These are phyloP conservation scores for Lojkania enalia DNA, from an alignment of 2,329 filamentous ascomycete species.

Conservation along the genomic window DNA sequence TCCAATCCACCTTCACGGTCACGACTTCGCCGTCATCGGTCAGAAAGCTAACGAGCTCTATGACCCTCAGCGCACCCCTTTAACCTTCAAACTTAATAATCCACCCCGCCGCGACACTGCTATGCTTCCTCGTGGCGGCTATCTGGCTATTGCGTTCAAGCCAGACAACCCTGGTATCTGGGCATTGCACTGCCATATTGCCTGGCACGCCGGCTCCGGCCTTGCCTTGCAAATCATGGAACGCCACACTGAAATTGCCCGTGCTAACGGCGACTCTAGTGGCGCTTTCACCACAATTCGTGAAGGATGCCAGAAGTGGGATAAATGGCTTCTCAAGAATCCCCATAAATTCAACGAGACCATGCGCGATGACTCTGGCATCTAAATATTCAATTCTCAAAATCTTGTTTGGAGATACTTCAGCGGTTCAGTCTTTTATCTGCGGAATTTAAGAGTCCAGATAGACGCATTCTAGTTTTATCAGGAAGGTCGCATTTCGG, in stretches of 20 bases:
- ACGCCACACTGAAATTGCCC: constrained; percentile 23
- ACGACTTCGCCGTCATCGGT: constrained; percentile 32
- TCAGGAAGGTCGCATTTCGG: too few species aligned
- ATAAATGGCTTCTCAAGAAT: constrained; percentile 8
- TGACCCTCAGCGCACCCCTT: constrained; percentile 9
- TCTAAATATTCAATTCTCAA: constrained; percentile 13
- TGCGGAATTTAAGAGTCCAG: too few species aligned
- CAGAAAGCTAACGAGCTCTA: too few species aligned
- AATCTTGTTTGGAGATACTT: too few species aligned
- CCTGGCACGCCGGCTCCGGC: constrained; percentile 26
- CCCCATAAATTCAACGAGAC: constrained; percentile 6
- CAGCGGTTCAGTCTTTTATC: too few species aligned
- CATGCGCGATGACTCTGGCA: constrained; percentile 26
- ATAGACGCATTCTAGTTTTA: too few species aligned
- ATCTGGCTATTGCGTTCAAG: constrained; percentile 44
- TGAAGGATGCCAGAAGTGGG: constrained; percentile 17
- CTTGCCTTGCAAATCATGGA: constrained; percentile 58
- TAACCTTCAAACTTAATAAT: constrained; percentile 18
- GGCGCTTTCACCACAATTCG: constrained; percentile 8
- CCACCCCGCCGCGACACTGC: constrained; percentile 24
- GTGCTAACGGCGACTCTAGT: constrained; percentile 9
- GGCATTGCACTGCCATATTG: constrained; percentile 38
- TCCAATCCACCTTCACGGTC: constrained; percentile 27
- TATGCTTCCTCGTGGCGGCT: constrained; percentile 21
- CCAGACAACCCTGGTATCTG: constrained; percentile 41